These are phyloP conservation scores for Fusarium mexicanum DNA, from an alignment of 2,329 filamentous ascomycete species.

Conservation along the genomic window DNA sequence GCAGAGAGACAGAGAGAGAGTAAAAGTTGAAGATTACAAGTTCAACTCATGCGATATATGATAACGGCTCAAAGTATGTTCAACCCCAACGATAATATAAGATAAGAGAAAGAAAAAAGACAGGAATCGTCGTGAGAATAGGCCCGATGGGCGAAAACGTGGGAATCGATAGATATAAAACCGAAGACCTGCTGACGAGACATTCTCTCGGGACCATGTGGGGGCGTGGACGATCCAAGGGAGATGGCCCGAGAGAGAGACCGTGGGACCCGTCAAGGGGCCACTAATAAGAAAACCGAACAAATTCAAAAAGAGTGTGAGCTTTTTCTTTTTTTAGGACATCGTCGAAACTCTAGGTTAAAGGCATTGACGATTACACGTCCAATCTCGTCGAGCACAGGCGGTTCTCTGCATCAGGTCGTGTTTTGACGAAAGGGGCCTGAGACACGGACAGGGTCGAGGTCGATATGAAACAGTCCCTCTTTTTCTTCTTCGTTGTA, in stretches of 20 bases:
- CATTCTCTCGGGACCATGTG: slow-evolving; percentile 37
- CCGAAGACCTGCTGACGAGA: slow-evolving; percentile 35
- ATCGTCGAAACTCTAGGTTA: slow-evolving; percentile 30
- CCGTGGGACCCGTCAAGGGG: slow-evolving; percentile 34
- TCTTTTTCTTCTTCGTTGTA: slow-evolving; percentile 20
- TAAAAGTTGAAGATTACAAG: not conserved
- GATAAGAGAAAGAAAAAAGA: slow-evolving; percentile 10
- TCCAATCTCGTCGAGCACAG: not conserved
- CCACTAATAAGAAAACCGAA: slow-evolving; percentile 20
- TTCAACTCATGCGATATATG: not conserved
- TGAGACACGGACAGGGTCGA: slow-evolving; percentile 36
- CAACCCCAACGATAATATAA: not conserved
- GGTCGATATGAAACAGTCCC: slow-evolving; percentile 40
- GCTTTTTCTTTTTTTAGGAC: slow-evolving; percentile 34
- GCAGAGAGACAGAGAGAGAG: not conserved
- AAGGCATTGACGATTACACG: slow-evolving; percentile 22
- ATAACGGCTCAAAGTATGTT: not conserved
- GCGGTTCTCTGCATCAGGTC: slow-evolving; percentile 29
- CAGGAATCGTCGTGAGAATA: slow-evolving; percentile 12
- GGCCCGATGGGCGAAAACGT: slow-evolving; percentile 27
- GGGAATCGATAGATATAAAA: slow-evolving; percentile 43
- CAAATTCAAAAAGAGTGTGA: not conserved
- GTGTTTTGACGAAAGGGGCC: slow-evolving; percentile 34
- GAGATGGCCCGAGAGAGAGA: slow-evolving; percentile 38
- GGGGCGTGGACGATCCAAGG: slow-evolving; percentile 39